Percentiles rank a stretch among this genome's conserved stretches.
phyloP scores from a whole-genome alignment of 768 basidiomycete species.

The Pluteus cervinus region DNA sequence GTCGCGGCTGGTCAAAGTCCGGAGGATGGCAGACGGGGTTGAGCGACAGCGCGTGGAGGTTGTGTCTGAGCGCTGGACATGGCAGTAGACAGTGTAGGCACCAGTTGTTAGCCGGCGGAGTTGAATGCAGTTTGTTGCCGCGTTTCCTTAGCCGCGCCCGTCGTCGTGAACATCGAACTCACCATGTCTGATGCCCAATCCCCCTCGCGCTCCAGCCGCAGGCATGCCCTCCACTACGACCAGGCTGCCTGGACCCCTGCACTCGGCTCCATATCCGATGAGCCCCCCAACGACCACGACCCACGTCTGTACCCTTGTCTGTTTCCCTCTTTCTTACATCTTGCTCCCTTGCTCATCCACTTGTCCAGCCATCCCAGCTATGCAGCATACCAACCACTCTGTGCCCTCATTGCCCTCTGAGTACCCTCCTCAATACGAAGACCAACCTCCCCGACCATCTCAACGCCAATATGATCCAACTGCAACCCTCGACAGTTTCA shows the following conservation, averaged over 20 bases:
- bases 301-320: conserved; percentile 12
- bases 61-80: too few relatives aligned
- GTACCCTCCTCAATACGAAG: conserved; percentile 25
- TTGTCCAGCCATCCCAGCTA: conserved; percentile 5
- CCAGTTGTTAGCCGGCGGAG: too few relatives aligned
- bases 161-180: too few relatives aligned
- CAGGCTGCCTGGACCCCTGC: conserved; percentile 11
- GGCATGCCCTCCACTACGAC: conserved; percentile 10
- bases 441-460: conserved; percentile 18
- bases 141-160: too few relatives aligned
- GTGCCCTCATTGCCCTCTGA: conserved; percentile 39
- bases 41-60: conserved; percentile 73
- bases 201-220: conserved; percentile 7
- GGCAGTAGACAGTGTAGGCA: too few relatives aligned
- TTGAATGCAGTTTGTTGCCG: too few relatives aligned
- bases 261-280: conserved; percentile 12
- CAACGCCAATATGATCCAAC: conserved; percentile 37
- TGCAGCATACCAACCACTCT: conserved; percentile 42
- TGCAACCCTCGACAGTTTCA: conserved; percentile 43
- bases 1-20: conserved; percentile 51
- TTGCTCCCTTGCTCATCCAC: neutral
- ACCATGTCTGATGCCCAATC: too few relatives aligned
- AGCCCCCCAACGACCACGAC: conserved; percentile 13
- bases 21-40: conserved; percentile 47
- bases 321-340: conserved; percentile 1